Percentiles rank a stretch among this genome's conserved stretches.
Evolutionary conservation across 2,329 filamentous ascomycete genomes (phyloP).

Genomic region (Fusarium longipes): DNA sequence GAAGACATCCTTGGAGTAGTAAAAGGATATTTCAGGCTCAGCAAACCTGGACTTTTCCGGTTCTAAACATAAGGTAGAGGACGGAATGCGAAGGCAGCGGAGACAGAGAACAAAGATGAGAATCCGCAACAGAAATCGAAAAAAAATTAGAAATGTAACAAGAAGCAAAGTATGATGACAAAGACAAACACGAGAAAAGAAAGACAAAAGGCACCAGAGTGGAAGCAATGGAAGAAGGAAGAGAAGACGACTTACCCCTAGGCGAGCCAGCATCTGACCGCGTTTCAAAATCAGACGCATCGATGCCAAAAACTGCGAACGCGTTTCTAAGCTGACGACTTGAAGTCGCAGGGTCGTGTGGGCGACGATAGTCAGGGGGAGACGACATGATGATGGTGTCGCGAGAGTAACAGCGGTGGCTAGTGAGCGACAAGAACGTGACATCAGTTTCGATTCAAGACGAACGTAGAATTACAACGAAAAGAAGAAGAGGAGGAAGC

Average conservation of each 20-base stretch:
- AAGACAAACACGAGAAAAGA: background rate
- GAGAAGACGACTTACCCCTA: slow-evolving; percentile 13
- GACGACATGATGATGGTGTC: slow-evolving; percentile 20
- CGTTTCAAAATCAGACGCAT: background rate
- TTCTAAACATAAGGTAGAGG: no score
- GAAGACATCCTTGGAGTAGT: background rate
- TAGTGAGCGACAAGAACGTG: background rate
- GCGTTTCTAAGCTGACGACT: slow-evolving; percentile 19
- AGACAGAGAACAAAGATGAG: no score
- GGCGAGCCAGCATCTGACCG: slow-evolving; percentile 7
- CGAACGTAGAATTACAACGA: background rate
- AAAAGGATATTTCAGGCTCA: background rate
- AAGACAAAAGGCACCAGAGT: background rate
- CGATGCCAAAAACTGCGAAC: slow-evolving; percentile 5
- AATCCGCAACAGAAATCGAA: no score
- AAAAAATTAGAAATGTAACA: background rate
- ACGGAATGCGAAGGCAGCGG: no score
- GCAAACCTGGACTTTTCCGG: no score
- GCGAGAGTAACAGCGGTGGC: background rate
- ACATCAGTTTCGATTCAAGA: background rate
- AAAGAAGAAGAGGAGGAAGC: background rate
- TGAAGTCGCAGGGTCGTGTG: background rate
- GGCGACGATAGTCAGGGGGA: slow-evolving; percentile 16
- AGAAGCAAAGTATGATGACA: background rate
- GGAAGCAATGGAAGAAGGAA: background rate